phyloP scores from a whole-genome alignment of 2,329 filamentous ascomycete genomes.

The Cytospora leucostoma region DNA sequence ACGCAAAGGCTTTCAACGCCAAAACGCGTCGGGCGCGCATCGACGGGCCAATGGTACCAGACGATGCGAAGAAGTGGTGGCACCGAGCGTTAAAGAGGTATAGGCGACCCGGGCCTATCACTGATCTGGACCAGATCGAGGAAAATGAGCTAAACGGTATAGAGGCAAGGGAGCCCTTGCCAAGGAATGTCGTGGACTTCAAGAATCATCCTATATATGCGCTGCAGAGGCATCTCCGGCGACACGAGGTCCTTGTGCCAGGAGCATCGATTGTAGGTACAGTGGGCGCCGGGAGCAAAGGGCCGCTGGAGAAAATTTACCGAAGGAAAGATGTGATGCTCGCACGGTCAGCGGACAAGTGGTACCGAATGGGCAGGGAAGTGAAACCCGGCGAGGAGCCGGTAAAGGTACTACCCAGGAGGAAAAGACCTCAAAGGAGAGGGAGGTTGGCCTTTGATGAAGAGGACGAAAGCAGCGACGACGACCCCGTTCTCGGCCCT shows the following conservation, averaged over 20 bases:
- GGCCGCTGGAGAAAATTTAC: slow-evolving; percentile 74
- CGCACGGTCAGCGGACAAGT: slow-evolving; percentile 79
- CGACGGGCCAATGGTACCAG: slow-evolving; percentile 55
- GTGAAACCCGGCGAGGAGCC: slow-evolving; percentile 79
- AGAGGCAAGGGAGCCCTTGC: slow-evolving; percentile 79
- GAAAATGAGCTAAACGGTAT: slow-evolving; percentile 71
- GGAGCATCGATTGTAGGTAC: slow-evolving; percentile 73
- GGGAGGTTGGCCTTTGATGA: slow-evolving; percentile 32
- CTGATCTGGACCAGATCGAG: slow-evolving; percentile 81
- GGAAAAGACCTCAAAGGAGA: slow-evolving; percentile 38
- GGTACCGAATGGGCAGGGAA: slow-evolving; percentile 85
- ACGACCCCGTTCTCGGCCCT: slow-evolving; percentile 46
- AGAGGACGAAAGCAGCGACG: slow-evolving; percentile 49
- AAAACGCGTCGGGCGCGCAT: slow-evolving; percentile 85
- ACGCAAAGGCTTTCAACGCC: slow-evolving; percentile 84
- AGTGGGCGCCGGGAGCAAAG: slow-evolving; percentile 66
- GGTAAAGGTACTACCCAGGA: slow-evolving; percentile 68
- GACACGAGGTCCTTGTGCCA: slow-evolving; percentile 80
- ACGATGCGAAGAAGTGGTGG: slow-evolving; percentile 49
- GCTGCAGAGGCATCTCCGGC: slow-evolving; percentile 78
- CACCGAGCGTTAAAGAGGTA: slow-evolving; percentile 52
- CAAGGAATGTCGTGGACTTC: slow-evolving; percentile 82
- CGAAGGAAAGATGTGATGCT: slow-evolving; percentile 77
- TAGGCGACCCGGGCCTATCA: slow-evolving; percentile 32
- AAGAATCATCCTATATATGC: slow-evolving; percentile 84